Evolutionary conservation across 2,329 filamentous ascomycete species (phyloP).

Genomic region (Ramularia endophylla): DNA sequence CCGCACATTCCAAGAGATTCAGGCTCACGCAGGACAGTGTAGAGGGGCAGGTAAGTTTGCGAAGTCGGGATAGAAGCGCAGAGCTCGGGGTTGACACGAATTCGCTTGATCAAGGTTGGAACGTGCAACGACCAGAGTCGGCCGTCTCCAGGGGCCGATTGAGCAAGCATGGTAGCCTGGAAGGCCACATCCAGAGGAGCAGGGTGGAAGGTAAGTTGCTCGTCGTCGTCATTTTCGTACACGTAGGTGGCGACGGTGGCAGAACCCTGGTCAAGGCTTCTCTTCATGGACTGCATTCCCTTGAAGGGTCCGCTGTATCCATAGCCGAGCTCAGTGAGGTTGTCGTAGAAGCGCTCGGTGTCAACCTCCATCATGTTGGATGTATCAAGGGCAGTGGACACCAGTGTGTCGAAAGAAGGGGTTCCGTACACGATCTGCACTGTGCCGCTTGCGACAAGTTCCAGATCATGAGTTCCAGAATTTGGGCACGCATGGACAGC

Average conservation of each 20-base stretch:
- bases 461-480: too few relatives aligned
- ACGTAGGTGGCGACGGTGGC: slow-evolving; percentile 4
- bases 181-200: slow-evolving; percentile 27
- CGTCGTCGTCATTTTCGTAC: not conserved
- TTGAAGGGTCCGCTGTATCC: slow-evolving; percentile 18
- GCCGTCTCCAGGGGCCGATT: slow-evolving; percentile 26
- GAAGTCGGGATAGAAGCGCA: too few relatives aligned
- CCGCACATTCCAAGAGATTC: too few relatives aligned
- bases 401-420: not conserved
- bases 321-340: slow-evolving; percentile 18
- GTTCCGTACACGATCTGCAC: too few relatives aligned
- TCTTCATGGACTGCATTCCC: too few relatives aligned
- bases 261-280: slow-evolving; percentile 1
- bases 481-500: too few relatives aligned
- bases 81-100: slow-evolving; percentile 22
- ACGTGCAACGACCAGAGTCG: slow-evolving; percentile 23
- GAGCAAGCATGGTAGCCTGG: slow-evolving; percentile 27
- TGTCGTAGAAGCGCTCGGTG: slow-evolving; percentile 3
- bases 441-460: too few relatives aligned
- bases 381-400: not conserved
- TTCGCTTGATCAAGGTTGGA: slow-evolving; percentile 13
- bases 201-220: slow-evolving; percentile 31
- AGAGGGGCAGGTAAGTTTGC: too few relatives aligned
- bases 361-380: slow-evolving; percentile 5
- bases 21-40: too few relatives aligned